Evolutionary conservation across 805 yeast species (phyloP).

Genomic region (Kluyveromyces starmeri): DNA sequence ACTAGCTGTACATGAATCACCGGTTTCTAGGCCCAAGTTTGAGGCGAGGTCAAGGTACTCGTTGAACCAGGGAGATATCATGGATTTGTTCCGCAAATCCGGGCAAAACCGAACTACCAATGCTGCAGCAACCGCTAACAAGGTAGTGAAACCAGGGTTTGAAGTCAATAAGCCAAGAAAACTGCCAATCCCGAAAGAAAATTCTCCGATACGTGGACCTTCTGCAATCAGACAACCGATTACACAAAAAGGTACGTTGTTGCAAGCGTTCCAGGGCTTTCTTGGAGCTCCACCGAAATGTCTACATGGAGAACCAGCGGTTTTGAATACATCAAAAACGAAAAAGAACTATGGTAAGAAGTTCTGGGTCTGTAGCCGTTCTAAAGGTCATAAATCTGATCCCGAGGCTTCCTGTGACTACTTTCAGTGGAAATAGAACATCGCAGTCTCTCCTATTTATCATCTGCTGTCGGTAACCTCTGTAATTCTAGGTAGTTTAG

Average conservation of each 20-base stretch:
- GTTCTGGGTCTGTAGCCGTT: conserved; percentile 46
- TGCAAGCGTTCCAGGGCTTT: conserved; percentile 10
- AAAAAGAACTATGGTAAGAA: conserved; percentile 38
- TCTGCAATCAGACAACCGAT: no score
- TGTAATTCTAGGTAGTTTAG: no score
- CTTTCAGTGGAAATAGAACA: conserved; percentile 39
- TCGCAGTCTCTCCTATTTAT: conserved; percentile 6
- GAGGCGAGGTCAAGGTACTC: conserved; percentile 48
- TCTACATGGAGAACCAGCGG: conserved; percentile 39
- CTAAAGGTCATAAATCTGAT: conserved; percentile 25
- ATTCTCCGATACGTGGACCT: no score
- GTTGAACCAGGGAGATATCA: conserved; percentile 28
- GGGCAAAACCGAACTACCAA: conserved; percentile 7
- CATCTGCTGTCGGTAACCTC: no score
- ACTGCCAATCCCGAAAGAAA: no score
- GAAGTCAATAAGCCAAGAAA: no score
- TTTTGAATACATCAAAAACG: conserved; percentile 38
- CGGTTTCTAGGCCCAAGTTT: conserved; percentile 30
- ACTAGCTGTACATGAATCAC: conserved; percentile 5
- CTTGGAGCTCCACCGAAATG: conserved; percentile 36
- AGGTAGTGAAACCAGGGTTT: conserved; percentile 2
- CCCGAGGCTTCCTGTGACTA: conserved; percentile 38
- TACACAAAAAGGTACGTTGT: not conserved
- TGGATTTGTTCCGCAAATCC: conserved; percentile 27
- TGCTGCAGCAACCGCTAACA: conserved; percentile 3